These are phyloP conservation scores for Penicillium coprophilum DNA, from an alignment of 495 filamentous ascomycete species.

Conservation along the genomic window DNA sequence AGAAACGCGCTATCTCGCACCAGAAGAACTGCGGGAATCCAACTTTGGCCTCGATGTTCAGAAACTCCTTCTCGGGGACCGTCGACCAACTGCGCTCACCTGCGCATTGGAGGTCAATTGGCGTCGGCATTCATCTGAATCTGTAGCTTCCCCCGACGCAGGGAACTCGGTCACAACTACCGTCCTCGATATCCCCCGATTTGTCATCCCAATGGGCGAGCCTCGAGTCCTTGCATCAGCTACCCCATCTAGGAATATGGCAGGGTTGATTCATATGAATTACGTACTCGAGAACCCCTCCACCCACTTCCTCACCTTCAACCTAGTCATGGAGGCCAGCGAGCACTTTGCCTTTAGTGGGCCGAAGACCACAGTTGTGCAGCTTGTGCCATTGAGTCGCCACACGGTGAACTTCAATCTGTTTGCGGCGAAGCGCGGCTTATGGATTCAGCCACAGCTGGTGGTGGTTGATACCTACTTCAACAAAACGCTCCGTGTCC, in stretches of 20 bases:
- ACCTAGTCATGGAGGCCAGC: constrained; percentile 83
- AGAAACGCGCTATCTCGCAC: constrained; percentile 45
- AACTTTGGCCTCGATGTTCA: constrained; percentile 71
- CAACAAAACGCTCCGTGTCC: constrained; percentile 76
- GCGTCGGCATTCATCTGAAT: constrained; percentile 51
- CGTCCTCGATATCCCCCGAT: constrained; percentile 73
- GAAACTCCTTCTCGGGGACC: constrained; percentile 76
- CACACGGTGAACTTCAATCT: constrained; percentile 68
- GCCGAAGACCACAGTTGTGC: constrained; percentile 71
- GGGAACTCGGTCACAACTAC: constrained; percentile 32
- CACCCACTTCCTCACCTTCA: constrained; percentile 89
- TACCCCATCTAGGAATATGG: constrained; percentile 41
- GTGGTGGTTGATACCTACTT: constrained; percentile 86
- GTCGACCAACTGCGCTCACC: constrained; percentile 66
- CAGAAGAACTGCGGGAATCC: constrained; percentile 64
- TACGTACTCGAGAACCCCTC: constrained; percentile 93
- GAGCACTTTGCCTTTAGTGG: constrained; percentile 94
- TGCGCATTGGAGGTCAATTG: constrained; percentile 75
- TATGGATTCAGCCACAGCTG: constrained; percentile 71
- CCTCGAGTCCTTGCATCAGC: constrained; percentile 79
- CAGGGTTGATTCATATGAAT: constrained; percentile 51
- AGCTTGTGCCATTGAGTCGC: constrained; percentile 76
- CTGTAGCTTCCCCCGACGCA: constrained; percentile 6
- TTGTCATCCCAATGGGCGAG: constrained; percentile 76
- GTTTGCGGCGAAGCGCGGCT: constrained; percentile 54